Evolutionary conservation across 2,329 filamentous ascomycete species (phyloP).

Genomic region (Verticillium albo-atrum): DNA sequence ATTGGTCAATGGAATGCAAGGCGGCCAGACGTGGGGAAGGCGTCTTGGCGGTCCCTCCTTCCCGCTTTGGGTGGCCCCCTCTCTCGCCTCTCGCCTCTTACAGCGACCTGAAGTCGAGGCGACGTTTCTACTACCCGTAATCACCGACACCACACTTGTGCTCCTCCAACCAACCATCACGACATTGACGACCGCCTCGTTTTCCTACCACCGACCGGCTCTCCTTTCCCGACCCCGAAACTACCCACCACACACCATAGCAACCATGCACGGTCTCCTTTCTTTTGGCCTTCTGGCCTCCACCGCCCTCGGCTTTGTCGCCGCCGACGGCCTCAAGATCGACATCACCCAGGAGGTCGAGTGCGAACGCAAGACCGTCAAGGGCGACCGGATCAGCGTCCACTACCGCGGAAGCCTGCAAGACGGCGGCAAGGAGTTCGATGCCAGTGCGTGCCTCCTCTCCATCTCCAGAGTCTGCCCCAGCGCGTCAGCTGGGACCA

Average conservation of each 20-base stretch:
- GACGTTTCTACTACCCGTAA: not conserved
- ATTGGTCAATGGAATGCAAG: not conserved
- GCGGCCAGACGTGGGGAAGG: not conserved
- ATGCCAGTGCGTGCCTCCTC: conserved; percentile 52
- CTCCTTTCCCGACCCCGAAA: not conserved
- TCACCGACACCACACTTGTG: not conserved
- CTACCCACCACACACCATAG: conserved; percentile 2
- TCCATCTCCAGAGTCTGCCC: conserved; percentile 16
- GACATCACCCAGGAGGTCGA: conserved; percentile 69
- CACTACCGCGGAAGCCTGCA: conserved; percentile 85
- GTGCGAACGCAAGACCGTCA: conserved; percentile 72
- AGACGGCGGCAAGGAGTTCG: conserved; percentile 72
- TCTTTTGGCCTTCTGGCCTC: conserved; percentile 47
- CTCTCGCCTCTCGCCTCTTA: not conserved
- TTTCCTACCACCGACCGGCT: conserved; percentile 2
- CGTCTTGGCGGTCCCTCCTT: not conserved
- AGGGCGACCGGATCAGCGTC: conserved; percentile 76
- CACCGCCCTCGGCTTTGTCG: conserved; percentile 44
- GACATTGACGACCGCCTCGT: not conserved
- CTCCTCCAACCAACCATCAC: not conserved
- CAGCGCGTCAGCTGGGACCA: not conserved
- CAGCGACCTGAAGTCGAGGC: not conserved
- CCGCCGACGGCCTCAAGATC: conserved; percentile 65
- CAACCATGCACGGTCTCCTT: conserved; percentile 45
- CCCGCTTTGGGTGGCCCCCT: not conserved